phyloP scores from a whole-genome alignment of 1,284 basidiomycete species.

The Boletus holoroseus region DNA sequence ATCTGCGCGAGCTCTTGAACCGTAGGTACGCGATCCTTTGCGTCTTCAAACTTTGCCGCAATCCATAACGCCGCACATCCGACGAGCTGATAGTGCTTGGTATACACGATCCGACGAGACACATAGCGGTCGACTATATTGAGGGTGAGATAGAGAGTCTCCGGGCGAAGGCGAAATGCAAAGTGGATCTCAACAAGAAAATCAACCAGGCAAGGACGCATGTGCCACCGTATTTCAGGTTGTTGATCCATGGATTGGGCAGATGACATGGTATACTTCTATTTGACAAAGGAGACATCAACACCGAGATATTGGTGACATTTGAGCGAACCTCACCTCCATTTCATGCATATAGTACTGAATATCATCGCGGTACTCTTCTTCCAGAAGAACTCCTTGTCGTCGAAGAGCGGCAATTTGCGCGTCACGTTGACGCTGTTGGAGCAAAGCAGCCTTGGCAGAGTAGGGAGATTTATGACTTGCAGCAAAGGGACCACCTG shows the following conservation, averaged over 20 bases:
- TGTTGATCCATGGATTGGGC: constrained; percentile 97
- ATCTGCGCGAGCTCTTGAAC: constrained; percentile 92
- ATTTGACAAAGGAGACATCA: constrained; percentile 15
- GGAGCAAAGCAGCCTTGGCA: constrained; percentile 51
- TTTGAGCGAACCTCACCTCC: constrained; percentile 68
- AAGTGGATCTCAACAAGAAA: constrained; percentile 99
- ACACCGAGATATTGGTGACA: constrained; percentile 6
- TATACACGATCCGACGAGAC: constrained; percentile 96
- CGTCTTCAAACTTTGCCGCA: constrained; percentile 98
- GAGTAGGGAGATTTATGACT: constrained; percentile 59
- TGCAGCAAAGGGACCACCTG: constrained; percentile 40
- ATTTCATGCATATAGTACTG: constrained; percentile 91
- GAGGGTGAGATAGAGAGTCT: constrained; percentile 96
- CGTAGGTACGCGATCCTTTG: constrained; percentile 96
- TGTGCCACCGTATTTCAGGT: constrained; percentile 94
- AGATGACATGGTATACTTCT: constrained; percentile 84
- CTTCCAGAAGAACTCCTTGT: constrained; percentile 74
- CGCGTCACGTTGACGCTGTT: constrained; percentile 62
- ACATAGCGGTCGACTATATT: constrained; percentile 99
- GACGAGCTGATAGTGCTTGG: constrained; percentile 99
- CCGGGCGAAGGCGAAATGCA: constrained; percentile 92
- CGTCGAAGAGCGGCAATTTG: constrained; percentile 62
- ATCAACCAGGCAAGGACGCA: constrained; percentile 99
- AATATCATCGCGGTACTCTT: constrained; percentile 94
- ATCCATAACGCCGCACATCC: constrained; percentile 99